Conservation (phyloP, 1,139 yeast genomes). For the Diutina rugosa region DNA sequence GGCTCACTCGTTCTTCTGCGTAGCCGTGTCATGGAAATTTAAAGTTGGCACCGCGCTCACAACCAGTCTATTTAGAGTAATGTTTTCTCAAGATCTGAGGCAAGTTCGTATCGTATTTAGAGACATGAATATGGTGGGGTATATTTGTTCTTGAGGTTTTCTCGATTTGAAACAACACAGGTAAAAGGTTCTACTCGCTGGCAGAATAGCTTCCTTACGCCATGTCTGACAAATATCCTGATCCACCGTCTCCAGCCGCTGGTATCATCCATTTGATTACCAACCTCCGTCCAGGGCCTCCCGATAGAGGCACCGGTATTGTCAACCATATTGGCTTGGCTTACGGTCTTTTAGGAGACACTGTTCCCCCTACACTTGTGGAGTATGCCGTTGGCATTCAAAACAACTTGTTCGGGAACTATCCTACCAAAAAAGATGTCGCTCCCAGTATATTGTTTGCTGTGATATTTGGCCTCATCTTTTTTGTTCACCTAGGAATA, state of each 20-base stretch:
- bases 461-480: constrained; percentile 38
- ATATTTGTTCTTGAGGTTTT: neutral
- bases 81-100: neutral
- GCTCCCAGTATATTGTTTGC: constrained; percentile 53
- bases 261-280: neutral
- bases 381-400: constrained; percentile 25
- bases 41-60: neutral
- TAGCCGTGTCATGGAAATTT: neutral
- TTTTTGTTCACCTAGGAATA: constrained; percentile 33
- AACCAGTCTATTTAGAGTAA: neutral
- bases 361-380: constrained; percentile 19
- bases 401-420: constrained; percentile 52
- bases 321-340: neutral
- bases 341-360: neutral
- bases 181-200: neutral
- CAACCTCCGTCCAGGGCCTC: neutral
- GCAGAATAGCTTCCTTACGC: neutral
- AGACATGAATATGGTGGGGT: neutral
- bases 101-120: neutral
- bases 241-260: neutral
- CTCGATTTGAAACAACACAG: neutral
- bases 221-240: neutral
- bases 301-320: neutral
- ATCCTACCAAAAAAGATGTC: constrained; percentile 40
- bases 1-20: neutral